phyloP scores from a whole-genome alignment of 169 alveolate genomes.

The Plasmodium inui region DNA sequence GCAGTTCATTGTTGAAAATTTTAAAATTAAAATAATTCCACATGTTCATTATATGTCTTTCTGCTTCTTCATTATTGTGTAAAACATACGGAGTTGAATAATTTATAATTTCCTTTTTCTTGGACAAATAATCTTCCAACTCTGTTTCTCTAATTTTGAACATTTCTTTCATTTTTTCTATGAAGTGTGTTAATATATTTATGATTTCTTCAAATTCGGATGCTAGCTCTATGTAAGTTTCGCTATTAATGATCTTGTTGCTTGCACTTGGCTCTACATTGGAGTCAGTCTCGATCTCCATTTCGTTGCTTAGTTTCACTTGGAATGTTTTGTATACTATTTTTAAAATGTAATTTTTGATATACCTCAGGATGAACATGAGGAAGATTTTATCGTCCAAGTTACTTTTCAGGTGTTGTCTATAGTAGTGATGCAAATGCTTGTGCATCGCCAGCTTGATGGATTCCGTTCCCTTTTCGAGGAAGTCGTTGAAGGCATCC shows the following conservation, averaged over 20 bases:
- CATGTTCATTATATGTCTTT: constrained; percentile 61
- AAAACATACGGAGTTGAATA: constrained; percentile 69
- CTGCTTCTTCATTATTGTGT: constrained; percentile 47
- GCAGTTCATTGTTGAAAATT: constrained; percentile 50
- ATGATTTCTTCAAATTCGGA: constrained; percentile 62
- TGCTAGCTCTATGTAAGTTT: constrained; percentile 24
- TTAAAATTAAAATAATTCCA: constrained; percentile 69
- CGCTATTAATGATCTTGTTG: constrained; percentile 27
- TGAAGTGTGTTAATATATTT: constrained; percentile 33
- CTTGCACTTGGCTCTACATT: neutral
- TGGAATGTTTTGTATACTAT: constrained; percentile 63
- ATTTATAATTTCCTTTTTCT: constrained; percentile 22
- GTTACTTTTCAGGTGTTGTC: constrained; percentile 12
- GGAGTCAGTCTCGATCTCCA: constrained; percentile 62
- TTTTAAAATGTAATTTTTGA: constrained; percentile 41
- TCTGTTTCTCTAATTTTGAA: constrained; percentile 45
- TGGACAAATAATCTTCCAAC: constrained; percentile 22
- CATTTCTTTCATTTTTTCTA: constrained; percentile 30
- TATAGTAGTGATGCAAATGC: constrained; percentile 47
- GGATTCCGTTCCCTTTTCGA: constrained; percentile 50
- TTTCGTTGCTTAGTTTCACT: constrained; percentile 30
- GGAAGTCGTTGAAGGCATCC: constrained; percentile 58
- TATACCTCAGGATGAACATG: constrained; percentile 53
- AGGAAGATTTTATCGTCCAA: constrained; percentile 55
- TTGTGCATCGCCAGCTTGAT: constrained; percentile 37